Conservation (phyloP, 2,329 filamentous ascomycete genomes). For the Penicillium sp. region DNA sequence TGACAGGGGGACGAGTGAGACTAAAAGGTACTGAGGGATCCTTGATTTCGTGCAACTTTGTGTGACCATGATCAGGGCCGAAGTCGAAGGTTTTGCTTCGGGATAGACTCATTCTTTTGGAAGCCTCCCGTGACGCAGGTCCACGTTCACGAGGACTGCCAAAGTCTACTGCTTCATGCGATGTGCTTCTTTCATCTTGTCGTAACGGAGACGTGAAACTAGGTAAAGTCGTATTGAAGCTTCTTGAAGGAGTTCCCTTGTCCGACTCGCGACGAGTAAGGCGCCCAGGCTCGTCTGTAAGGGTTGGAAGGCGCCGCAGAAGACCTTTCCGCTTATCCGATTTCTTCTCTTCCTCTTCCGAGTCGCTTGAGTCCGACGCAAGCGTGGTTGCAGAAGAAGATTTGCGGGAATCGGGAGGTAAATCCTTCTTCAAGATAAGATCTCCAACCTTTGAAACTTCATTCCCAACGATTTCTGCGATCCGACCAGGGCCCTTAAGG, state of each 20-base stretch:
- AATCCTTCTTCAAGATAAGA: constrained; percentile 61
- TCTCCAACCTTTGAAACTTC: constrained; percentile 65
- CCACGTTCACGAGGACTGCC: constrained; percentile 14
- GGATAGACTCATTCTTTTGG: constrained; percentile 10
- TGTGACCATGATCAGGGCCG: constrained; percentile 25
- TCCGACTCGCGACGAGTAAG: constrained; percentile 37
- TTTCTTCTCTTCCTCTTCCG: constrained; percentile 43
- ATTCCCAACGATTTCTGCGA: constrained; percentile 71
- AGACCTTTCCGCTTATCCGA: constrained; percentile 33
- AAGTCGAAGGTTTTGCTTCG: constrained; percentile 33
- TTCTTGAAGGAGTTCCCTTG: constrained; percentile 35
- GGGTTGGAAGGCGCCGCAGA: constrained; percentile 34
- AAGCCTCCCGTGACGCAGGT: constrained; percentile 9
- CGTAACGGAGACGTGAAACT: constrained; percentile 53
- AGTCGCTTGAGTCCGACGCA: constrained; percentile 51
- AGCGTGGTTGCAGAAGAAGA: constrained; percentile 47
- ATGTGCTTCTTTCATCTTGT: constrained; percentile 35
- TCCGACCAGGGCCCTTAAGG: constrained; percentile 69
- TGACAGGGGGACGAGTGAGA: constrained; percentile 44
- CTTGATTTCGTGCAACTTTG: constrained; percentile 27
- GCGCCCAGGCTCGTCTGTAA: constrained; percentile 36
- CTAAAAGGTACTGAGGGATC: constrained; percentile 31
- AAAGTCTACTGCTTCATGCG: constrained; percentile 23
- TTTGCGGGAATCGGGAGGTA: constrained; percentile 42
- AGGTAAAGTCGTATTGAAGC: constrained; percentile 50